Percentiles rank a stretch among this genome's conserved stretches.
Conservation (phyloP, 306 rosid genomes). For the Oemleria cerasiformis region DNA sequence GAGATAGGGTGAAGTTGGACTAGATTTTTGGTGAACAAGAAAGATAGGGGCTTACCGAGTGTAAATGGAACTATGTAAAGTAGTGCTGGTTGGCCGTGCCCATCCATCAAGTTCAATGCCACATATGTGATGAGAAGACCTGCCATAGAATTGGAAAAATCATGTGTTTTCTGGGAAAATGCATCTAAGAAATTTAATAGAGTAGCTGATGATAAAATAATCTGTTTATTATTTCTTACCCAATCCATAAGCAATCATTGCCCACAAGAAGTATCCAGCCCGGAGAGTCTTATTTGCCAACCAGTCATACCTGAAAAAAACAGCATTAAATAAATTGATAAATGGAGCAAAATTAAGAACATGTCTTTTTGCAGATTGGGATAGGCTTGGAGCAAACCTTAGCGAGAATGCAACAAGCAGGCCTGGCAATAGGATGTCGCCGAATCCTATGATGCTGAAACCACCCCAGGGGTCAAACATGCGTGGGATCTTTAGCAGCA, state of each 20-base stretch:
- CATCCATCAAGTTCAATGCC: constrained; percentile 96
- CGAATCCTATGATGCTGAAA: constrained; percentile 94
- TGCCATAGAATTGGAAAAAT: constrained; percentile 29
- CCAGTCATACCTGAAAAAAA: constrained; percentile 78
- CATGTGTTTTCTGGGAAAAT: neutral
- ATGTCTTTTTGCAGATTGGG: constrained; percentile 15
- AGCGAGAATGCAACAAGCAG: constrained; percentile 85
- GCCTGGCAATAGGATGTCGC: constrained; percentile 96
- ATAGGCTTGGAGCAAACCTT: constrained; percentile 45
- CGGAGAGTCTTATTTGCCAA: constrained; percentile 66
- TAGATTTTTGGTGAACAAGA: neutral
- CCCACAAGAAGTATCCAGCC: constrained; percentile 91
- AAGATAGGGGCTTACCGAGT: constrained; percentile 48
- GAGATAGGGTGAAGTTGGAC: neutral
- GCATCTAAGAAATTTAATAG: neutral
- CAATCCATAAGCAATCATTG: constrained; percentile 90
- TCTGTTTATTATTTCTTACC: constrained; percentile 48
- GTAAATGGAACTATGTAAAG: constrained; percentile 93
- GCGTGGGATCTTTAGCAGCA: constrained; percentile 92
- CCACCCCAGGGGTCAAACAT: constrained; percentile 97
- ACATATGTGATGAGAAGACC: constrained; percentile 90
- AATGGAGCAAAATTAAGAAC: constrained; percentile 1
- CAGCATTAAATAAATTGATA: neutral
- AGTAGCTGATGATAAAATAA: constrained; percentile 15
- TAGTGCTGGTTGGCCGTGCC: constrained; percentile 97